phyloP scores from a whole-genome alignment of 1,284 basidiomycete species.

The Filobasidium uniguttulatum region DNA sequence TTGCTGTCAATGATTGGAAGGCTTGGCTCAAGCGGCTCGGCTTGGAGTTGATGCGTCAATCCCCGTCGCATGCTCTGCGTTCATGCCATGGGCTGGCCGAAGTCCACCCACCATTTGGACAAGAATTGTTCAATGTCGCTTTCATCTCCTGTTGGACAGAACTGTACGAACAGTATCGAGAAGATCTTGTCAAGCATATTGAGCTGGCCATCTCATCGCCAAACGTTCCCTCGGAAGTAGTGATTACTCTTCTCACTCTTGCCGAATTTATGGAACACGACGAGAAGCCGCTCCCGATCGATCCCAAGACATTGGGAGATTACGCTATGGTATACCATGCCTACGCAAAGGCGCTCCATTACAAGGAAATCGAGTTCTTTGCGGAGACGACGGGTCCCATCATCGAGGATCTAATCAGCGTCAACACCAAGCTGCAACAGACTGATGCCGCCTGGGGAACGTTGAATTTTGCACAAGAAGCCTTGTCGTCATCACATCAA shows the following conservation, averaged over 20 bases:
- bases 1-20: slow-evolving; percentile 78
- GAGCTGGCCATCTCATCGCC: slow-evolving; percentile 73
- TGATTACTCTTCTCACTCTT: slow-evolving; percentile 88
- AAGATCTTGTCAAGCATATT: slow-evolving; percentile 82
- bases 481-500: slow-evolving; percentile 30
- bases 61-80: slow-evolving; percentile 89
- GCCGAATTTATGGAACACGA: slow-evolving; percentile 99
- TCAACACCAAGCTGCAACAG: slow-evolving; percentile 95
- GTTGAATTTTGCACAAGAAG: slow-evolving; percentile 63
- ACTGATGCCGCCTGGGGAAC: slow-evolving; percentile 94
- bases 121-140: slow-evolving; percentile 94
- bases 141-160: slow-evolving; percentile 98
- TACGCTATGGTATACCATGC: slow-evolving; percentile 86
- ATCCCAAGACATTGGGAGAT: slow-evolving; percentile 82
- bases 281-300: slow-evolving; percentile 89
- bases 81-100: slow-evolving; percentile 92
- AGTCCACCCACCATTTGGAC: slow-evolving; percentile 77
- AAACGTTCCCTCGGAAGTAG: slow-evolving; percentile 72
- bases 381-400: slow-evolving; percentile 56
- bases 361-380: slow-evolving; percentile 97
- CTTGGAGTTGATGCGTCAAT: slow-evolving; percentile 96
- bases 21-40: slow-evolving; percentile 92
- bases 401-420: slow-evolving; percentile 88
- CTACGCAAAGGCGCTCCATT: slow-evolving; percentile 95
- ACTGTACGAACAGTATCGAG: slow-evolving; percentile 90